Conservation (phyloP, 495 filamentous ascomycete species). For the Opeltia flavorubescens region DNA sequence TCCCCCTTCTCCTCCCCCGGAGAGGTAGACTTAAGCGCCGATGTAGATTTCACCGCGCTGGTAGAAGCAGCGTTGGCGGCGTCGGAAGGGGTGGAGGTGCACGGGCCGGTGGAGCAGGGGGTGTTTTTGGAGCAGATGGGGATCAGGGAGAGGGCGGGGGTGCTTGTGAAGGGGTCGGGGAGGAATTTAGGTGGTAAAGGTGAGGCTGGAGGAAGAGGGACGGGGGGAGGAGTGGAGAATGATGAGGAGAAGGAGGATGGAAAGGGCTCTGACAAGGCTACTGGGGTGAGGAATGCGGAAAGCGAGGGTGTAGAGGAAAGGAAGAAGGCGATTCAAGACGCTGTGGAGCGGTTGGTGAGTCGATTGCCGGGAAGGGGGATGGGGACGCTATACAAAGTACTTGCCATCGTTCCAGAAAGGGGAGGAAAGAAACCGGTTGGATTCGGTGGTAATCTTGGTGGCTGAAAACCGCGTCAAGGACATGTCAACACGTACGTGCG, state of each 20-base stretch:
- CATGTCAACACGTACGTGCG: too few relatives aligned
- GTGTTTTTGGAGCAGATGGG: slow-evolving; percentile 68
- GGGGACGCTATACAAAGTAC: slow-evolving; percentile 85
- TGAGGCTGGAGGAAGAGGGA: slow-evolving; percentile 44
- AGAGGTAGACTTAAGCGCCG: slow-evolving; percentile 69
- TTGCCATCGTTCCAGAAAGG: slow-evolving; percentile 79
- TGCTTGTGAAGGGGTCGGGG: slow-evolving; percentile 38
- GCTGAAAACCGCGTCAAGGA: too few relatives aligned
- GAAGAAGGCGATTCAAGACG: slow-evolving; percentile 48
- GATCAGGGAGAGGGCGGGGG: slow-evolving; percentile 59
- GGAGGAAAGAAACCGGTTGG: slow-evolving; percentile 67
- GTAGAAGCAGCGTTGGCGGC: slow-evolving; percentile 66
- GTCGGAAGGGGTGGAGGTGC: slow-evolving; percentile 70
- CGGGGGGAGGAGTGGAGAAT: slow-evolving; percentile 60
- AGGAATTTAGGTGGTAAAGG: slow-evolving; percentile 16
- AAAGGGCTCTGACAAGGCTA: too few relatives aligned
- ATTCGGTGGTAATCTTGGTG: slow-evolving; percentile 64
- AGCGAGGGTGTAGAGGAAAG: slow-evolving; percentile 23
- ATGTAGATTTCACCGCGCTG: slow-evolving; percentile 80
- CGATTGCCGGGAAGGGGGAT: slow-evolving; percentile 68
- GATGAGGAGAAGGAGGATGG: slow-evolving; percentile 62
- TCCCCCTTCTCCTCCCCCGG: slow-evolving; percentile 68
- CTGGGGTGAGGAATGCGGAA: too few relatives aligned
- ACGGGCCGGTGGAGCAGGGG: slow-evolving; percentile 83
- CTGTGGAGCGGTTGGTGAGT: slow-evolving; percentile 62